phyloP scores from a whole-genome alignment of 257 asterid species.

The Scutellaria minor region DNA sequence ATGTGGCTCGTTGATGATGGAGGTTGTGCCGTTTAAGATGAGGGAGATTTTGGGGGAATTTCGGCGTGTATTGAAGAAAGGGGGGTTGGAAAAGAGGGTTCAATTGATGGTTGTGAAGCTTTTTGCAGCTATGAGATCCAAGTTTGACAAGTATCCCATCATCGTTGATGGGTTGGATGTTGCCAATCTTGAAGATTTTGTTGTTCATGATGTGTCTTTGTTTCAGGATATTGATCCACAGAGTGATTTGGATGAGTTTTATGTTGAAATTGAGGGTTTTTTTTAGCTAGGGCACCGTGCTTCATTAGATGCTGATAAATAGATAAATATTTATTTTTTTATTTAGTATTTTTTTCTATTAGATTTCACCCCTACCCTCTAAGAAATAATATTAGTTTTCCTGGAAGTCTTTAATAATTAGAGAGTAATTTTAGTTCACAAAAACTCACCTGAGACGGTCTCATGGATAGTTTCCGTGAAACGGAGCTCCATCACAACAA shows the following conservation, averaged over 20 bases:
- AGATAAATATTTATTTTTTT: too few relatives aligned
- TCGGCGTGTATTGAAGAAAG: conserved; percentile 29
- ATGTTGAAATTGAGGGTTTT: too few relatives aligned
- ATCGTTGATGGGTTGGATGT: conserved; percentile 37
- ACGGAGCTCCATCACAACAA: too few relatives aligned
- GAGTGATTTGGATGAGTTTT: conserved; percentile 32
- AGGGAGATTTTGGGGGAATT: conserved; percentile 43
- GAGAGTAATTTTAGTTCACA: too few relatives aligned
- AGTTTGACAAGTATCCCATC: conserved; percentile 34
- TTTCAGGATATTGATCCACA: conserved; percentile 47
- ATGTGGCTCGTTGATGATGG: conserved; percentile 38
- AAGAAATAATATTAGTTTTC: too few relatives aligned
- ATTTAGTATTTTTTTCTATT: too few relatives aligned
- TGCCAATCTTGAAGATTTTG: conserved; percentile 49
- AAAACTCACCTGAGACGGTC: too few relatives aligned
- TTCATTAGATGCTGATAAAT: too few relatives aligned
- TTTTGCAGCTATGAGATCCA: conserved; percentile 24
- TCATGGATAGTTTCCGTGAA: too few relatives aligned
- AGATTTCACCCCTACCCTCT: too few relatives aligned
- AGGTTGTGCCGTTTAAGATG: conserved; percentile 33
- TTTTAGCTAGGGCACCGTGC: too few relatives aligned
- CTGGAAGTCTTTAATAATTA: too few relatives aligned
- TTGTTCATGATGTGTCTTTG: conserved; percentile 55
- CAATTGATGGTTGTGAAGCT: conserved; percentile 40
- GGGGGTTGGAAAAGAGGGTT: conserved; percentile 13